These are phyloP conservation scores for Lentinula raphanica DNA, from an alignment of 768 basidiomycete genomes.

Conservation along the genomic window DNA sequence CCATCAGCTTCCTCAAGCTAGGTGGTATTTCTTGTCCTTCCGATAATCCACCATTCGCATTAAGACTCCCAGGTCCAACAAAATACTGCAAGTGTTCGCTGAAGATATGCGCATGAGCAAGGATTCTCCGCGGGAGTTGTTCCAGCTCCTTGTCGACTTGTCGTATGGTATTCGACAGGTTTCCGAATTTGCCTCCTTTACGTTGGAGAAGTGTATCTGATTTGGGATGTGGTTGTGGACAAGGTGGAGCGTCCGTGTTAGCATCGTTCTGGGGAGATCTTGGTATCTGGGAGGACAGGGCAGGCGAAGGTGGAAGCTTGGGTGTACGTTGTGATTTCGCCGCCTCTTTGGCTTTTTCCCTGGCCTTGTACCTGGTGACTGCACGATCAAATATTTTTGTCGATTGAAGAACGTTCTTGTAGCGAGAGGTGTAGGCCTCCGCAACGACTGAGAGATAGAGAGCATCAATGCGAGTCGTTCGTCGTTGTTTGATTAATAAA, in stretches of 20 bases:
- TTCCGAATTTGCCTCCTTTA: background rate
- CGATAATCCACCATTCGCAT: background rate
- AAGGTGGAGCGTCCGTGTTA: background rate
- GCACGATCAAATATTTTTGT: slow-evolving; percentile 36
- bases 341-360: slow-evolving; percentile 5
- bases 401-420: slow-evolving; percentile 50
- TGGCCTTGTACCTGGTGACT: slow-evolving; percentile 36
- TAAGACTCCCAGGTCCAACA: slow-evolving; percentile 16
- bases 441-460: slow-evolving; percentile 41
- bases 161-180: background rate
- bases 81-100: slow-evolving; percentile 29
- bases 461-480: background rate
- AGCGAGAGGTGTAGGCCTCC: slow-evolving; percentile 63
- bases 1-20: slow-evolving; percentile 25
- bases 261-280: background rate
- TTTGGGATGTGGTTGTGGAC: background rate
- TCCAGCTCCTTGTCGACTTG: slow-evolving; percentile 19
- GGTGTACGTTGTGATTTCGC: background rate
- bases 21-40: slow-evolving; percentile 19
- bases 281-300: background rate
- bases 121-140: slow-evolving; percentile 26
- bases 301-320: background rate
- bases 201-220: background rate
- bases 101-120: slow-evolving; percentile 24
- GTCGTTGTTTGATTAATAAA: background rate